Conservation (phyloP, 2,329 filamentous ascomycete genomes). For the Lachnellula cervina region DNA sequence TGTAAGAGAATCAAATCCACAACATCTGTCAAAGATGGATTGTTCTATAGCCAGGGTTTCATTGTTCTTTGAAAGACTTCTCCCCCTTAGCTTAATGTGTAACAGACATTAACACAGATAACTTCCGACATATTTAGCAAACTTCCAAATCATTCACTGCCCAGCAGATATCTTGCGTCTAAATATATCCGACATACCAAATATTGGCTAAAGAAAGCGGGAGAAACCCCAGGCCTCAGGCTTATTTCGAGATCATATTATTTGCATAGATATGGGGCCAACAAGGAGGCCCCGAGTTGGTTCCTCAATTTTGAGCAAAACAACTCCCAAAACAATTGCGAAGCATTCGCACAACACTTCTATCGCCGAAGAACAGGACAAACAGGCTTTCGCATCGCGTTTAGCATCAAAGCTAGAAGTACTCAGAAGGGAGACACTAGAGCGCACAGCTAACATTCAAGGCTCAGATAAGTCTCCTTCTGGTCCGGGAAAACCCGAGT, state of each 20-base stretch:
- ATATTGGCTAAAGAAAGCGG: neutral
- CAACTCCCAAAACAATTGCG: neutral
- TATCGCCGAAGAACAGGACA: neutral
- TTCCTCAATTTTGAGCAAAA: neutral
- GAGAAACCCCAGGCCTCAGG: too few relatives aligned
- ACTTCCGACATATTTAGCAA: neutral
- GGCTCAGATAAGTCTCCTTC: too few relatives aligned
- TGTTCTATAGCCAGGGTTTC: too few relatives aligned
- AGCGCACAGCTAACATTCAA: too few relatives aligned
- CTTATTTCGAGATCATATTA: too few relatives aligned
- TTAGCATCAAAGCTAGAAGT: neutral
- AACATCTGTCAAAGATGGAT: too few relatives aligned
- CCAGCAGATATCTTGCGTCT: neutral
- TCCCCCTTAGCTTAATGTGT: neutral
- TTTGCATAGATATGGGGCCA: too few relatives aligned
- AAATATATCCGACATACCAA: neutral
- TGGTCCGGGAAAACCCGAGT: too few relatives aligned
- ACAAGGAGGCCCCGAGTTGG: too few relatives aligned
- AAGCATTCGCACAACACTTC: neutral
- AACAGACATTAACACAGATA: neutral
- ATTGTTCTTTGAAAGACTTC: neutral
- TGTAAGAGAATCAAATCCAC: too few relatives aligned
- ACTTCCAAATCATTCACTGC: neutral
- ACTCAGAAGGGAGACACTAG: neutral
- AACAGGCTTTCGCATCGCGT: neutral